Base-by-base conservation (phyloP, 768 basidiomycete species). In the Lentinula boryana region DNA sequence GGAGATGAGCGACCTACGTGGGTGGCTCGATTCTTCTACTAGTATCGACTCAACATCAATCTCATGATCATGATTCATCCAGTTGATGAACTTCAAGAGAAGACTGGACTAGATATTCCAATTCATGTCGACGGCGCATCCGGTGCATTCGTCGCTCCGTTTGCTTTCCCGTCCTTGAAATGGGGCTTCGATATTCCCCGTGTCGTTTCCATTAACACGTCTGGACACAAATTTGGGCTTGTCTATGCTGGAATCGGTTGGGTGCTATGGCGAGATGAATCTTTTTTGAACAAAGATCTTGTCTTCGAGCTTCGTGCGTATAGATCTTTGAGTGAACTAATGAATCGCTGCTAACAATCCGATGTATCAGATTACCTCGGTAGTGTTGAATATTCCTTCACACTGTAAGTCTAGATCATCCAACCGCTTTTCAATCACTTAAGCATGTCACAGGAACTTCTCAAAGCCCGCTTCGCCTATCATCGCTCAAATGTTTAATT, bases 81-180 rank as follows among this genome's bases (percentile, higher is more conserved):
- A 82, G 78, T 86, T 61, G 84, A 85, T 65, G 77, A 82, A 58
- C 75, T 84, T 62, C 74, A 86, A 64, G 67, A 71, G 51, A 74
- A 80, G 62, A 85, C 82, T 2, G 86, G 86, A 1, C 74, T 80
- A 53, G 72, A 81, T 64, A 75, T 89, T 62, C 84, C 84, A 6
- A 87, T 89, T 58, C 87, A 89, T 64, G 86, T 88, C 21, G 86
- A 87, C 63, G 86, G 76, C 6, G 86, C 86, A 7, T 82, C 80
- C 4, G 83, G 84, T 13, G 87, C 79, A 0, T 85, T 89, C 68
- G 75, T 86, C 52, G 85, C 85, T 10, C 86, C 84, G 2, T 87
- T 86, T 68, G 84, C 78, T 4, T 82, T 82, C 68, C 85, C 84
- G 0, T 67, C 75, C 27, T 74, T 79, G 63, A 76, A 80, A 62